A percentile compares a stretch with the other conserved stretches of the same genome.
These are phyloP conservation scores for Grammothele lineata DNA, from an alignment of 768 basidiomycete genomes.

Conservation along the genomic window DNA sequence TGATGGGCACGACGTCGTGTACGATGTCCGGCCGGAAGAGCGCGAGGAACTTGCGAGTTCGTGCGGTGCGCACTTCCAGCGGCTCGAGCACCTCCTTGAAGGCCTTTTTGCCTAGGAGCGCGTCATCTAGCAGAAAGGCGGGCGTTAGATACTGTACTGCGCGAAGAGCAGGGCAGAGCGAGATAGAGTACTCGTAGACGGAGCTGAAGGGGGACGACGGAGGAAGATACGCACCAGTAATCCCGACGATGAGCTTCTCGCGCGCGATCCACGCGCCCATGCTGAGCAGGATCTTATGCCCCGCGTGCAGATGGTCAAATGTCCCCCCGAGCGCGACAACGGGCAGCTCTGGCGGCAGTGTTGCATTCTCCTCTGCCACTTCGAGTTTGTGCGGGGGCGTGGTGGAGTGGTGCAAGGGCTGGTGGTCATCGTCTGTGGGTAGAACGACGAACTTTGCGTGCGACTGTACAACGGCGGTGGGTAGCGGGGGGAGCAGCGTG, in stretches of 20 bases:
- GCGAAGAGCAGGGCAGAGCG: no score
- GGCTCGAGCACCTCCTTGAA: conserved; percentile 65
- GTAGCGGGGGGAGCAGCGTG: conserved; percentile 5
- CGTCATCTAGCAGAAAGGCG: conserved; percentile 42
- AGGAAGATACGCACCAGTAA: conserved; percentile 58
- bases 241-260: conserved; percentile 82
- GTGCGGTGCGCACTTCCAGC: conserved; percentile 48
- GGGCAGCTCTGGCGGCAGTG: conserved; percentile 37
- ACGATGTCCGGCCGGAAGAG: conserved; percentile 64
- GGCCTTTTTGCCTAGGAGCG: conserved; percentile 65
- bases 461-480: background rate
- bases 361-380: conserved; percentile 6
- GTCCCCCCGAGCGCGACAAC: conserved; percentile 92
- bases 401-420: conserved; percentile 8
- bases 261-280: conserved; percentile 83
- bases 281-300: conserved; percentile 94
- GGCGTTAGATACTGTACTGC: background rate
- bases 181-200: no score
- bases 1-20: conserved; percentile 68
- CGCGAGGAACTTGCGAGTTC: conserved; percentile 63
- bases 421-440: conserved; percentile 13
- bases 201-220: background rate
- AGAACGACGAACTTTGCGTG: conserved; percentile 14
- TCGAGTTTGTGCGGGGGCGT: conserved; percentile 8
- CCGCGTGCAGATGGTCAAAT: conserved; percentile 96